These are phyloP conservation scores for Acanthamoeba culbertsoni DNA, from an alignment of 208 protist species.

Conservation along the genomic window DNA sequence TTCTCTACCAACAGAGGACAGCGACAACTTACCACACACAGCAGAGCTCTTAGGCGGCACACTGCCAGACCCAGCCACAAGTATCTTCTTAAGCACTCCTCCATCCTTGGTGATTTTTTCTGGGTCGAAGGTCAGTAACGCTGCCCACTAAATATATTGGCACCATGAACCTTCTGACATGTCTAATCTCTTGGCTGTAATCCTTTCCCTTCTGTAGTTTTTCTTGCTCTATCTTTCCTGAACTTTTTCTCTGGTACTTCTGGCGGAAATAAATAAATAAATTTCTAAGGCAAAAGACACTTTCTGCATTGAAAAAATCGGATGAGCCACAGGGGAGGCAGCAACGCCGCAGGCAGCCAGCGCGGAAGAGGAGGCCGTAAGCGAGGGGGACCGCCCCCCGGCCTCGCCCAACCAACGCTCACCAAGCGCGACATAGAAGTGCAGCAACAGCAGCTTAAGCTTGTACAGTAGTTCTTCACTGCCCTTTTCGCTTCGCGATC, in stretches of 20 bases:
- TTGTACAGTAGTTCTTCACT: background rate
- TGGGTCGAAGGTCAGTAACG: background rate
- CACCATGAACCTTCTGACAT: background rate
- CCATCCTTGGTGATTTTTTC: constrained; percentile 62
- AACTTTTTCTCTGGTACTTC: background rate
- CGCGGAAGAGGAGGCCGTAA: background rate
- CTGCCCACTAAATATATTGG: background rate
- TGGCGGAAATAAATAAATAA: background rate
- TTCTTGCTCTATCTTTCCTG: background rate
- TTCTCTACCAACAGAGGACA: background rate
- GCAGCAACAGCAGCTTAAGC: constrained; percentile 41
- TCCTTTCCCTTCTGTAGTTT: background rate
- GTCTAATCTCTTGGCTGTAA: too few relatives aligned
- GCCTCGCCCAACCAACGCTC: background rate
- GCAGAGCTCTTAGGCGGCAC: background rate
- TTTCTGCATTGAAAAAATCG: background rate
- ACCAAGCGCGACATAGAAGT: constrained; percentile 42
- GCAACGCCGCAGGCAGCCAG: background rate
- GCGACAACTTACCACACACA: background rate
- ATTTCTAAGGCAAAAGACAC: background rate
- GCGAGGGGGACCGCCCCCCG: background rate
- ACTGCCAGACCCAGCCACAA: constrained; percentile 13
- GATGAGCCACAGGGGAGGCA: background rate
- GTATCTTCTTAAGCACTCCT: constrained; percentile 63
- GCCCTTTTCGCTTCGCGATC: background rate